phyloP scores from a whole-genome alignment of 139 green algal species.

The Picochlorum sp. region DNA sequence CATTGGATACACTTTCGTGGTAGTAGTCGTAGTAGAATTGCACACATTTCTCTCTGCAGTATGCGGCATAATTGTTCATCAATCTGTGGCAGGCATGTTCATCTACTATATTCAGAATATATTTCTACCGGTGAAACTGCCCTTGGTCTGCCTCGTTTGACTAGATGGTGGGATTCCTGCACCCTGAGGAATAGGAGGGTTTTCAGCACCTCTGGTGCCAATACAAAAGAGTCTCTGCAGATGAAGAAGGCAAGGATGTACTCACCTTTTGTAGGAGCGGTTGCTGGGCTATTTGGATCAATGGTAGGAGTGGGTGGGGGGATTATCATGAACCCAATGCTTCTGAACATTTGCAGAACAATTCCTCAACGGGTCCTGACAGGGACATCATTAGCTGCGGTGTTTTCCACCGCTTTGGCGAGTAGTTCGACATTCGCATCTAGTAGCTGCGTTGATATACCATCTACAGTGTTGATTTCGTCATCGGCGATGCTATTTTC shows the following conservation, averaged over 20 bases:
- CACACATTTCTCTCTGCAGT: too few relatives aligned
- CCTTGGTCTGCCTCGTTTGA: too few relatives aligned
- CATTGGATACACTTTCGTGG: too few relatives aligned
- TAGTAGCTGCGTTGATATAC: constrained; percentile 40
- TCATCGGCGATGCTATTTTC: constrained; percentile 42
- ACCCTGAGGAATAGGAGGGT: too few relatives aligned
- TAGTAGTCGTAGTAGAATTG: too few relatives aligned
- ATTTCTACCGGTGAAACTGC: too few relatives aligned
- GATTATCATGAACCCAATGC: constrained; percentile 62
- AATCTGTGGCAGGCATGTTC: too few relatives aligned
- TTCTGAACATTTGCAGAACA: constrained; percentile 48
- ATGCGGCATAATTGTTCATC: too few relatives aligned
- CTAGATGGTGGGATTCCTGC: too few relatives aligned
- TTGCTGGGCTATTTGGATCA: constrained; percentile 61
- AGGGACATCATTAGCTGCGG: constrained; percentile 62
- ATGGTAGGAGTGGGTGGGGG: constrained; percentile 71
- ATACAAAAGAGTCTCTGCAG: background rate
- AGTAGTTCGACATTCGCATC: constrained; percentile 40
- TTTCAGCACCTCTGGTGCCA: too few relatives aligned
- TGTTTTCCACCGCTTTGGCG: constrained; percentile 50
- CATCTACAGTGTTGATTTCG: constrained; percentile 44
- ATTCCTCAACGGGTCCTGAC: constrained; percentile 40
- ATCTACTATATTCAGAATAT: too few relatives aligned
- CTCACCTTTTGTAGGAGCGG: constrained; percentile 23
- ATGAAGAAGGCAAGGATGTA: constrained; percentile 28